Evolutionary conservation across 2,329 filamentous ascomycete genomes (phyloP), one percentile per base, ranked within the genome.

Genomic region (Fusarium lateritium): DNA sequence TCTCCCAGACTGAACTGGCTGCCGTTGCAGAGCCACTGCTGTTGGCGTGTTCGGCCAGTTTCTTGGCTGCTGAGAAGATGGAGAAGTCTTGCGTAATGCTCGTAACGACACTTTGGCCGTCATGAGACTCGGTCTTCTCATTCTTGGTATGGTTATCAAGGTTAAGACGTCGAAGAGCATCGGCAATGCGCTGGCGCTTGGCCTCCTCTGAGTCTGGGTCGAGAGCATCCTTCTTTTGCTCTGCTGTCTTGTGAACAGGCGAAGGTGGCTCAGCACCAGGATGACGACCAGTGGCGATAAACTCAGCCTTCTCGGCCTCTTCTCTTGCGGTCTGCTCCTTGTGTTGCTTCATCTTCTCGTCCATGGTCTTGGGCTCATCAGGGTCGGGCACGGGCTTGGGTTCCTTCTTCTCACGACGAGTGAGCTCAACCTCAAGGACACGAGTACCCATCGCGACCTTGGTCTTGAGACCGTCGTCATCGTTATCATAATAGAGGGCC

Each of bases 361-460:
- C 73, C n/a, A 75, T 56, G 2, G 69, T 75, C 33, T 59, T 72
- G n/a, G 73, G 65, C 4, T 49, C 43, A 3, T 54, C 38, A 5
- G 64, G 65, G 4, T 75, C 64, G n/a, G 62, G 56, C 22, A 57
- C 67, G 19, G 73, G 73, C 60, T 75, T 75, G 21, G 67, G 71
- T 31, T 74, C 74, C 54, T 76, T 76, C 59, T 75, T 84, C 72
- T 89, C 87, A 21, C 82, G 83, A 13, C 86, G 79, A 3, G 79
- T 79, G 24, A 89, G 75, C 72, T 89, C 86, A 5, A 90, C 76
- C 54, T 89, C 87, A 8, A 89, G 78, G 1, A 89, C 82, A 14
- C 83, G 78, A 4, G 81, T 84, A 4, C 82, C 84, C 50, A 78
- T 74, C 1, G 81, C 78, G 5, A 88, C 76, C 69, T 85, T 87